Percentiles rank a stretch among this genome's conserved stretches.
Evolutionary conservation across 2,329 filamentous ascomycete genomes (phyloP).

Genomic region (Ophiostoma tasmaniense): DNA sequence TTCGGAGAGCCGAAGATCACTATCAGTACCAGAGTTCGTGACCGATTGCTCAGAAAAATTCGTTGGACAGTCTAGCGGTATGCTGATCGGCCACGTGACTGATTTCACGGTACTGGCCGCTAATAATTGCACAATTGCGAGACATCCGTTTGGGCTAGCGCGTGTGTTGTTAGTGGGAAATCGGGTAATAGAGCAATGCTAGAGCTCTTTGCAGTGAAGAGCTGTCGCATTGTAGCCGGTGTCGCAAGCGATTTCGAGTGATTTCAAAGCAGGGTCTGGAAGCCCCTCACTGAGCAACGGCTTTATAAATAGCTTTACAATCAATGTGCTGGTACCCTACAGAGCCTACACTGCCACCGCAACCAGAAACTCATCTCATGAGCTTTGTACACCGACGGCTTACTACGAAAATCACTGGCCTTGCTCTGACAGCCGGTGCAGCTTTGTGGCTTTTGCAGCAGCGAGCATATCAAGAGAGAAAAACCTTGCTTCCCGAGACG

Average conservation of each 20-base stretch:
- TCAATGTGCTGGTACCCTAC: background rate
- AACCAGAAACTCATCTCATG: background rate
- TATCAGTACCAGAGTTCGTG: background rate
- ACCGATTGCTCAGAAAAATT: background rate
- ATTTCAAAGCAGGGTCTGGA: slow-evolving; percentile 14
- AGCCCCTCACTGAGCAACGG: background rate
- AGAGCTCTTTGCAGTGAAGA: background rate
- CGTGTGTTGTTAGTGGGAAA: background rate
- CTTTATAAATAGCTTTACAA: background rate
- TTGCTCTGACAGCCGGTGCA: slow-evolving; percentile 11
- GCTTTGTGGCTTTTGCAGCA: slow-evolving; percentile 5
- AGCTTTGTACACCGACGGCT: background rate
- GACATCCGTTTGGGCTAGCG: background rate
- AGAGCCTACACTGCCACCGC: background rate
- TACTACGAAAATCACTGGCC: slow-evolving; percentile 8
- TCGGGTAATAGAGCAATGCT: background rate
- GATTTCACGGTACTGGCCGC: background rate
- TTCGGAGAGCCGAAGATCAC: background rate
- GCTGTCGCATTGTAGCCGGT: slow-evolving; percentile 5
- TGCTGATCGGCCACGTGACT: background rate
- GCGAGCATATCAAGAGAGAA: background rate
- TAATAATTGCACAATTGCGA: background rate
- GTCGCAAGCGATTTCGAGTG: slow-evolving; percentile 15
- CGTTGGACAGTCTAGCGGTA: background rate
- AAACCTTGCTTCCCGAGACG: background rate